These are phyloP conservation scores for Farysia itapuensis DNA, from an alignment of 1,284 basidiomycete genomes.

Conservation along the genomic window DNA sequence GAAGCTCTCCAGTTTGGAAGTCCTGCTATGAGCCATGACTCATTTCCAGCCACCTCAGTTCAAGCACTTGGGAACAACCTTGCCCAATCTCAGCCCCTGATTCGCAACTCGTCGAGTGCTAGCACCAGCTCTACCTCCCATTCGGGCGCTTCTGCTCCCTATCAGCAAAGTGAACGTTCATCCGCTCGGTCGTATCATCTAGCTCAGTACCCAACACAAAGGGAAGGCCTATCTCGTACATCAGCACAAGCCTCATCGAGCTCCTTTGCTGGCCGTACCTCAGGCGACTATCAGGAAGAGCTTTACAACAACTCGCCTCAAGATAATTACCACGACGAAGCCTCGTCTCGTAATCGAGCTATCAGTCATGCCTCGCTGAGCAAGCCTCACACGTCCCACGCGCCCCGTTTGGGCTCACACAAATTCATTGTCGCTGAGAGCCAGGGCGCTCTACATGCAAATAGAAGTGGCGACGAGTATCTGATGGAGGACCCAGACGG, in stretches of 20 bases:
- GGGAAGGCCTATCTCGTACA: constrained; percentile 9
- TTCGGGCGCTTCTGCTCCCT: constrained; percentile 18
- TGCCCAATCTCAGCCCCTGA: constrained; percentile 10
- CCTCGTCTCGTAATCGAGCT: too few species aligned
- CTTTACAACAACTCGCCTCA: constrained; percentile 4
- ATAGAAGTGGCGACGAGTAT: too few species aligned
- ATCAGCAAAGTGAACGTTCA: constrained; percentile 17
- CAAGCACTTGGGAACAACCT: constrained; percentile 28
- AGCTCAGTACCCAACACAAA: constrained; percentile 11
- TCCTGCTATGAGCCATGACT: too few species aligned
- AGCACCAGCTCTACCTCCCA: constrained; percentile 10
- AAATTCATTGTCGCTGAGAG: too few species aligned
- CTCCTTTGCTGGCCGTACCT: constrained; percentile 13
- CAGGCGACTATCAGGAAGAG: constrained; percentile 30
- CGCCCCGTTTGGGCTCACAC: constrained; percentile 23
- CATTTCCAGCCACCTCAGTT: too few species aligned
- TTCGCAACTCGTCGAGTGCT: constrained; percentile 11
- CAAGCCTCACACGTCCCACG: constrained; percentile 10
- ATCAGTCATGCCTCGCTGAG: too few species aligned
- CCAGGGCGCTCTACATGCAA: too few species aligned
- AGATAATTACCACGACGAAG: too few species aligned
- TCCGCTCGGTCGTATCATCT: constrained; percentile 16
- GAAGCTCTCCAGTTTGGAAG: too few species aligned
- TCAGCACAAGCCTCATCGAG: constrained; percentile 28
- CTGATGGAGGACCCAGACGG: too few species aligned